A percentile compares a stretch with the other conserved stretches of the same genome.
Conservation (phyloP, 257 asterid species). For the Buddleja alternifolia region DNA sequence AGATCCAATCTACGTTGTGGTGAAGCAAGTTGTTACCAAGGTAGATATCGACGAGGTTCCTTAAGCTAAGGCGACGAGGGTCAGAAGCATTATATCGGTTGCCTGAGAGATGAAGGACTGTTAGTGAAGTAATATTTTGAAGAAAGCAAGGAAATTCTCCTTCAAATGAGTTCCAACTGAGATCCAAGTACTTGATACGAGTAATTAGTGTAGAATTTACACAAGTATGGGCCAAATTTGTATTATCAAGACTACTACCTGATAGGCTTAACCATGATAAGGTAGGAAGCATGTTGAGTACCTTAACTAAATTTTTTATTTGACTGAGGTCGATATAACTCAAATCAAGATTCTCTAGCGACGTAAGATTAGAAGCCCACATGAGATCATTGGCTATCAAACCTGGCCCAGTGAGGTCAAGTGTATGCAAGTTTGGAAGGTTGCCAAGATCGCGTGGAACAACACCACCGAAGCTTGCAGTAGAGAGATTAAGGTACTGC, state of each 20-base stretch:
- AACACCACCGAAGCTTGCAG: neutral
- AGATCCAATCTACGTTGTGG: neutral
- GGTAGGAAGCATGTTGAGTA: constrained; percentile 3
- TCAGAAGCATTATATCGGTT: neutral
- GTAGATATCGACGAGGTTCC: neutral
- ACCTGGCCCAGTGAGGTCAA: neutral
- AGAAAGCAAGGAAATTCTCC: constrained; percentile 1
- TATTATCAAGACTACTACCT: neutral
- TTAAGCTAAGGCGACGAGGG: neutral
- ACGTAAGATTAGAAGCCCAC: constrained; percentile 13
- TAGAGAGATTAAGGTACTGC: constrained; percentile 2
- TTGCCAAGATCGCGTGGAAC: constrained; percentile 15
- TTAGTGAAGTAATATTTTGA: neutral
- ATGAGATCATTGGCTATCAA: constrained; percentile 10
- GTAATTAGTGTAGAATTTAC: neutral
- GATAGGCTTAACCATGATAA: neutral
- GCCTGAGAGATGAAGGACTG: neutral
- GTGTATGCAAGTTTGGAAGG: neutral
- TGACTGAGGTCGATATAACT: neutral
- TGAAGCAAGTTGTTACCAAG: neutral
- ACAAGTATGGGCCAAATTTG: neutral
- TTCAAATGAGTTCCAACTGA: neutral
- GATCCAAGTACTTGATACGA: neutral
- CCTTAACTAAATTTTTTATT: neutral
- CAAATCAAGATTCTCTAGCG: neutral